Evolutionary conservation across 2,329 filamentous ascomycete species (phyloP), one percentile per base, ranked within the genome.

Genomic region (Fusarium fujikuroi): DNA sequence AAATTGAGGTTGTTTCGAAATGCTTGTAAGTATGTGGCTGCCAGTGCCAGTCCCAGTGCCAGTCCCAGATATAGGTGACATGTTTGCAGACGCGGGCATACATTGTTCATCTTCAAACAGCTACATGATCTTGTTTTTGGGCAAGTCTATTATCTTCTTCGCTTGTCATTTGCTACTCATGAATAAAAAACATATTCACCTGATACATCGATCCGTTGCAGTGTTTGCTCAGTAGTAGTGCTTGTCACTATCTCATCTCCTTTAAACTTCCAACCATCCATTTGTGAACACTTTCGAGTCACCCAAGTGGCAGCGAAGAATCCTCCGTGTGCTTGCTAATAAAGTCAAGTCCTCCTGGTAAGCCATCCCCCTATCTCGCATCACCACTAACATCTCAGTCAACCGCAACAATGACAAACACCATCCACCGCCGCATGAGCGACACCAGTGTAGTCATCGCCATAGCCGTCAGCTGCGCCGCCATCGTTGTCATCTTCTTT

Each of bases 1-100:
- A 25, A 19, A 18, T 58, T 47, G 19, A 9, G 14, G 19, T 8
- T 49, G 11, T 49, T 15, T 25, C 7, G 23, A 14, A 16, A 21
- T 46, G 12, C 14, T 34, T 36, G 7, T 15, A 16, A 4, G 25
- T 21, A 34, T 39, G 34, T 34, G 46, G 12, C 32, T 53, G 21
- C 21, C 54, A 66, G 63, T 66, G 44, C 21, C 54, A 66, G 62
- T 66, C 32, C 21, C 53, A 66, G 62, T 66, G 44, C 18, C 54
- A 66, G 62, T 66, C 39, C 25, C 30, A 21, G 61, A 18, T 18
- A n/a, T 11, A 36, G 30, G 21, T 6, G 30, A 8, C 36, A 30
- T 11, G 46, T 60, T 25, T 46, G 18, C 21, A 46, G 14, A 15
- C 25, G 37, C 21, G 15, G 18, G 34, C 34, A 18, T 39, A 3